Base-by-base conservation (phyloP, 2,329 filamentous ascomycete species). In the Chrysoporthe cubensis region DNA sequence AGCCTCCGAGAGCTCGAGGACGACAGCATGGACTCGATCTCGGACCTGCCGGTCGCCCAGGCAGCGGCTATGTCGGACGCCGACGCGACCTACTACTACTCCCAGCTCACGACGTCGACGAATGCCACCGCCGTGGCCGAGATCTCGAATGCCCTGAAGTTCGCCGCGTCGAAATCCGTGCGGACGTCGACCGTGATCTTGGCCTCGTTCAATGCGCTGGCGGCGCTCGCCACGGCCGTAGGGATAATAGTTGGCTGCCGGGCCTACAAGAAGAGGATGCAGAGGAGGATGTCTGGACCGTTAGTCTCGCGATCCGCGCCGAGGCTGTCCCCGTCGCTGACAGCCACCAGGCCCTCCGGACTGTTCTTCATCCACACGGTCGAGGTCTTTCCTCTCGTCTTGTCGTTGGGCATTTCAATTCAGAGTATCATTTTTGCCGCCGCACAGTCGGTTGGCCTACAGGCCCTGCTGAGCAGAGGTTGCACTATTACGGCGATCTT, bases 181-280 rank as follows among this genome's bases (percentile, higher is more conserved):
- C 82, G 88, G 71, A 88, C 85, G 21, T 88, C 87, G 34, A 87
- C 86, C 56, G 84, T 90, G 66, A 87, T 89, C 69, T 80, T 90
- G 65, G 84, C 87, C 46, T 78, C 81, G 66, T 89, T 90, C 78
- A 90, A 90, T 75, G 81, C 86, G 32, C 74, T 88, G 64, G 85
- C 85, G 21, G 87, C 87, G 4, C 82, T 87, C 66, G 81, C 82
- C 21, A 87, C 87, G 7, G 84, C 85, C 11, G 71, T 81, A 37
- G 86, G 86, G 37, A 89, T 90, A 64, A 75, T 88, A 52, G 85
- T 84, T 75, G 85, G 88, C 70, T 84, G 82, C 71, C 88, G 86
- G 74, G 78, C 79, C 66, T 78, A 75, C 65, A 76, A 79, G 26
- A 83, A 78, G 76, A 79, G 79, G 72, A 80, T 76, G 66, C 73